phyloP scores from a whole-genome alignment of 2,329 filamentous ascomycete genomes.

The Canariomyces notabilis region DNA sequence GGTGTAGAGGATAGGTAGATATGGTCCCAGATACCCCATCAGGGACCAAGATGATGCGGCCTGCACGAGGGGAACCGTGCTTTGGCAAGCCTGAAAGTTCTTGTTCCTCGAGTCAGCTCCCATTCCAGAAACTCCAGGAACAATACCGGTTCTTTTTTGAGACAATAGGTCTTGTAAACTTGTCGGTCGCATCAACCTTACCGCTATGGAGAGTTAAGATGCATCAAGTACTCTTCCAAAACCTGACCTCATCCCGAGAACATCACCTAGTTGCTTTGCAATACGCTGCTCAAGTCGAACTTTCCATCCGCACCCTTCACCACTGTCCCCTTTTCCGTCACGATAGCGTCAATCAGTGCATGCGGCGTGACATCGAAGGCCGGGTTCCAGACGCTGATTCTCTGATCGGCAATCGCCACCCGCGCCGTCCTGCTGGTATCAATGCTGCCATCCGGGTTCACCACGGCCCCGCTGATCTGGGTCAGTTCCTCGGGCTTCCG shows the following conservation, averaged over 20 bases:
- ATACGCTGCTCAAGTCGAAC: slow-evolving; percentile 59
- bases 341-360: slow-evolving; percentile 83
- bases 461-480: slow-evolving; percentile 71
- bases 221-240: no score
- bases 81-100: no score
- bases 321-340: slow-evolving; percentile 86
- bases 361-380: slow-evolving; percentile 93
- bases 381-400: slow-evolving; percentile 90
- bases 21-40: slow-evolving; percentile 68
- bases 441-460: slow-evolving; percentile 57
- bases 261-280: slow-evolving; percentile 49
- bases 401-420: slow-evolving; percentile 72
- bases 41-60: no score
- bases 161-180: no score
- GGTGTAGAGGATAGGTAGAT: neutral
- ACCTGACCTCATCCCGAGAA: no score
- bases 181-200: no score
- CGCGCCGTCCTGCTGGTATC: slow-evolving; percentile 60
- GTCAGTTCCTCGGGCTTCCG: slow-evolving; percentile 77
- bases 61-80: no score
- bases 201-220: no score
- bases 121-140: no score
- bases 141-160: no score
- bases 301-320: slow-evolving; percentile 66
- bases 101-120: no score